A percentile compares a stretch with the other conserved stretches of the same genome.
Conservation (phyloP, 805 yeast genomes). For the Metschnikowia dekortorum region DNA sequence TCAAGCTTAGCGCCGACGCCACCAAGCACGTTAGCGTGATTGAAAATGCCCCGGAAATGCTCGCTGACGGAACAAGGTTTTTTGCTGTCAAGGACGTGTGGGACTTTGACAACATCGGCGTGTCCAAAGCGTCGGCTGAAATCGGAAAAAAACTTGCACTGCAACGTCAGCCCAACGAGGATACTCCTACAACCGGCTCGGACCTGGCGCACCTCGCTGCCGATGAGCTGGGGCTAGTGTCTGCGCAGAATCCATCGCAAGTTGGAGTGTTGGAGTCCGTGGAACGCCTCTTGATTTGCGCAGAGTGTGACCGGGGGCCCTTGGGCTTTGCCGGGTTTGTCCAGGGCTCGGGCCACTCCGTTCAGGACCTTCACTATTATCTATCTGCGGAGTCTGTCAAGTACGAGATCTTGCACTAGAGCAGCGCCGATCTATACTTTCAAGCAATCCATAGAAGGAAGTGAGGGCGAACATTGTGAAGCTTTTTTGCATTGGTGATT, state of each 20-base stretch:
- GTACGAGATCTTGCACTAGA: conserved; percentile 23
- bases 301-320: conserved; percentile 78
- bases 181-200: no score
- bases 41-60: conserved; percentile 28
- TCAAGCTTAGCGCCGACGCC: conserved; percentile 16
- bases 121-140: conserved; percentile 44
- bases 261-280: conserved; percentile 27
- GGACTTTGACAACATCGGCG: conserved; percentile 80
- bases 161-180: no score
- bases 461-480: no score
- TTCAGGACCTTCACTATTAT: conserved; percentile 39
- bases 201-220: no score
- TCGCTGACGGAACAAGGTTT: conserved; percentile 24
- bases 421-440: no score
- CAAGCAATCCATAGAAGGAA: no score
- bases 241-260: not conserved
- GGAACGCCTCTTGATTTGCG: conserved; percentile 57
- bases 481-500: no score
- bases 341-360: conserved; percentile 25
- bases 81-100: conserved; percentile 55
- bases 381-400: conserved; percentile 45
- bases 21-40: conserved; percentile 9
- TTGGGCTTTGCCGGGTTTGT: conserved; percentile 58
- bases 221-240: no score
- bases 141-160: conserved; percentile 21